Conservation (phyloP, 2,329 filamentous ascomycete genomes). For the Pestalotiopsis sp. region DNA sequence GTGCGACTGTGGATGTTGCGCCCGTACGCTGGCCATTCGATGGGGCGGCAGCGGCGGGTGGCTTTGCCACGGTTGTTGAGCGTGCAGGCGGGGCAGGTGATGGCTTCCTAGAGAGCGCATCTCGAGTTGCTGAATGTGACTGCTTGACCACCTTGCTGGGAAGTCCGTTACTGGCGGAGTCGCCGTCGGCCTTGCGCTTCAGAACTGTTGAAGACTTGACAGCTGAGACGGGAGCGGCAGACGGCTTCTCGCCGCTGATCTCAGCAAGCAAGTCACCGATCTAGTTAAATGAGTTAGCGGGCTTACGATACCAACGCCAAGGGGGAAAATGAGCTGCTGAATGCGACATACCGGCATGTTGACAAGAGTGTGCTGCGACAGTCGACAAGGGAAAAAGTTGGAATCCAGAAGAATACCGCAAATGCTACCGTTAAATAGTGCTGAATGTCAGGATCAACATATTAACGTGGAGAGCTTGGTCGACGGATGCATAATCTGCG, state of each 20-base stretch:
- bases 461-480: neutral
- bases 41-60: neutral
- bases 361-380: slow-evolving; percentile 18
- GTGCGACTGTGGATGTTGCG: neutral
- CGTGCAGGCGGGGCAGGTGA: neutral
- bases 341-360: slow-evolving; percentile 21
- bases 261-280: slow-evolving; percentile 63
- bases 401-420: neutral
- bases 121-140: slow-evolving; percentile 8
- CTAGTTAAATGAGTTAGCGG: slow-evolving; percentile 29
- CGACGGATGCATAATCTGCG: slow-evolving; percentile 7
- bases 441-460: slow-evolving; percentile 5
- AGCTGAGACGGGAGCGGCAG: slow-evolving; percentile 31
- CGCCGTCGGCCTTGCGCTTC: slow-evolving; percentile 63
- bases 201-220: slow-evolving; percentile 32
- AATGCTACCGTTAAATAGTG: slow-evolving; percentile 6
- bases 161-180: slow-evolving; percentile 30
- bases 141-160: slow-evolving; percentile 24
- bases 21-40: slow-evolving; percentile 6
- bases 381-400: slow-evolving; percentile 13
- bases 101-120: slow-evolving; percentile 3
- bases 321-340: slow-evolving; percentile 1
- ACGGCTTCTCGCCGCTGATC: slow-evolving; percentile 58
- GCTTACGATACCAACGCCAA: slow-evolving; percentile 16
- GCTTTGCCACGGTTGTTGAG: neutral